phyloP scores from a whole-genome alignment of 2,329 filamentous ascomycete genomes.

The Esteya vermicola region DNA sequence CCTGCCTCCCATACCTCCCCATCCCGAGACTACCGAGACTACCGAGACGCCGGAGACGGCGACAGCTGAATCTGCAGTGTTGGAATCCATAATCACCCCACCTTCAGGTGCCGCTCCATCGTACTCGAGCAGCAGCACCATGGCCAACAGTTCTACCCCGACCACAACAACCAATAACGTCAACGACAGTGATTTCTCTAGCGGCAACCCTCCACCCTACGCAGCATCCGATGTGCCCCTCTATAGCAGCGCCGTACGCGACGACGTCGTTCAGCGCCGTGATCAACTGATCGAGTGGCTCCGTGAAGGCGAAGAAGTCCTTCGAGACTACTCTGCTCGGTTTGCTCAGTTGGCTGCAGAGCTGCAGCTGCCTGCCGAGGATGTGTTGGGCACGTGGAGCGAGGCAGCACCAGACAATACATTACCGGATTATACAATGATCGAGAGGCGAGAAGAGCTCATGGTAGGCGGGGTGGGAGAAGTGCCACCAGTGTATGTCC shows the following conservation, averaged over 20 bases:
- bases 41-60: background rate
- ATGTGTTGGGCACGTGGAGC: conserved; percentile 17
- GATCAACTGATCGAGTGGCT: conserved; percentile 16
- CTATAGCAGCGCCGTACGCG: conserved; percentile 11
- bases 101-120: background rate
- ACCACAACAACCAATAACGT: background rate
- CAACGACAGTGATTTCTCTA: background rate
- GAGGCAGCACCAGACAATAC: conserved; percentile 17
- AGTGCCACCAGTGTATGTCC: conserved; percentile 15
- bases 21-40: background rate
- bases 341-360: conserved; percentile 15
- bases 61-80: no score
- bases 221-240: conserved; percentile 15
- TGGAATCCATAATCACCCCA: background rate
- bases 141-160: background rate
- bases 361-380: conserved; percentile 14
- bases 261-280: conserved; percentile 14
- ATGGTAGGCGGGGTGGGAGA: conserved; percentile 18
- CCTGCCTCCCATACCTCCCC: no score
- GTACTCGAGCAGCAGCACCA: no score
- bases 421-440: conserved; percentile 15
- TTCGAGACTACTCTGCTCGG: conserved; percentile 17
- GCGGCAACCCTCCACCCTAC: conserved; percentile 12
- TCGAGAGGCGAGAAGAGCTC: conserved; percentile 16
- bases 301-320: conserved; percentile 16